Base-by-base conservation (phyloP, 2,329 filamentous ascomycete species). In the Phaeosphaeriaceae sp. region DNA sequence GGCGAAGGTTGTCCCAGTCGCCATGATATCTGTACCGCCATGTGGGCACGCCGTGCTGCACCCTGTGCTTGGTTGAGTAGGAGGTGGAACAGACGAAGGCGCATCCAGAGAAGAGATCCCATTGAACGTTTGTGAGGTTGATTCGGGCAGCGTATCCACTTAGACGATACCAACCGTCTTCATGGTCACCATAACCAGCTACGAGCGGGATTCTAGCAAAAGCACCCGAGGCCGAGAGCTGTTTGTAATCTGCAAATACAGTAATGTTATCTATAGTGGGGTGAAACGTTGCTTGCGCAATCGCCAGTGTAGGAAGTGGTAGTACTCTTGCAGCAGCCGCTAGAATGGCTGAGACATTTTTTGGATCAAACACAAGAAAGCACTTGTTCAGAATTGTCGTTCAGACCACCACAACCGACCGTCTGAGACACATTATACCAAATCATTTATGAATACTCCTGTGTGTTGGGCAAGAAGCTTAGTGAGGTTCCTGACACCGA, bases 401-500 rank as follows among this genome's bases (percentile, higher is more conserved):
- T 52, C 3, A 54, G 29, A 11, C 60, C 58, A 21, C 64, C 67
- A 35, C 74, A 77, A 5, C 73, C 74, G 1, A 76, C 46, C 0
- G 70, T 66, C 12, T 67, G 64, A 6, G 73, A 72, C 26, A 76
- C 73, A 36, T 75, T 76, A 21, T 65, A 66, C 52, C 72, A 71
- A 4, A 63, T 36, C 8, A 56, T 46, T 35, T 63, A 64, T 2
- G 57, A 59, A 13, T 61, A 55, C 9, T 64, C 56, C 16, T 52
- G 58, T 0, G 65, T 72, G 30, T 66, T 67, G 6, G 54, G 57
- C 34, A 58, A 38, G 38, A 64, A 71, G 49, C 66, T 67, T 33
- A 72, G 58, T 2, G 71, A 75, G 3, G 74, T 79, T 2, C 81
- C 81, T 3, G 80, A 83, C 26, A 76, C n/a, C n/a, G n/a, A n/a